These are phyloP conservation scores for Stropharia rugosoannulata DNA, from an alignment of 768 basidiomycete genomes.

Conservation along the genomic window DNA sequence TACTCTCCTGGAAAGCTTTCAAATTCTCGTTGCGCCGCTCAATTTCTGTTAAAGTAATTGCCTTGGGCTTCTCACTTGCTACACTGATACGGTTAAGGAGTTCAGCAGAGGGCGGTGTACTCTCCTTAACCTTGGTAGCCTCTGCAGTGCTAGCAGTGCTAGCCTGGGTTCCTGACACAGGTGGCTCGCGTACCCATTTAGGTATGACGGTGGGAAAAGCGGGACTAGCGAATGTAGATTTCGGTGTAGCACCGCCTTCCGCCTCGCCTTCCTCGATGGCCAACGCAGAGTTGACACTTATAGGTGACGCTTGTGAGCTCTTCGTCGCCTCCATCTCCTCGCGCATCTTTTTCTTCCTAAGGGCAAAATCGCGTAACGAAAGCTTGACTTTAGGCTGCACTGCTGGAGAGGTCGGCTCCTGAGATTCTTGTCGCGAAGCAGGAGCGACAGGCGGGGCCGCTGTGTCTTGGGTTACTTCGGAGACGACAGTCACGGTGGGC, in stretches of 20 bases:
- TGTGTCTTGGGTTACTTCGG: neutral
- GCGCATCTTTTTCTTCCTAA: conserved; percentile 52
- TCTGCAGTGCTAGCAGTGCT: neutral
- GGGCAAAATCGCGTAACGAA: conserved; percentile 55
- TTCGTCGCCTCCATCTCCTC: conserved; percentile 37
- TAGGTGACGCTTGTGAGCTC: conserved; percentile 15
- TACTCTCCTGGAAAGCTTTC: neutral
- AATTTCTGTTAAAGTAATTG: neutral
- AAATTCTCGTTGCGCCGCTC: neutral
- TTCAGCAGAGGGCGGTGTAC: neutral
- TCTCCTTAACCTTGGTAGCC: neutral
- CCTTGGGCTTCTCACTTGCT: neutral
- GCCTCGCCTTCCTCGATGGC: conserved; percentile 2
- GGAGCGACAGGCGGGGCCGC: neutral
- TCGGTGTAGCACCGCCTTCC: neutral
- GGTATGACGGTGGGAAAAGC: neutral
- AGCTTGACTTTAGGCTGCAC: conserved; percentile 47
- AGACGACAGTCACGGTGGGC: neutral
- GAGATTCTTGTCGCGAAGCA: neutral
- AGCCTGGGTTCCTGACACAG: neutral
- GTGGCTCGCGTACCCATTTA: neutral
- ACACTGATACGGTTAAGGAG: neutral
- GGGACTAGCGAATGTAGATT: neutral
- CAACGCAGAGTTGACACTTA: neutral
- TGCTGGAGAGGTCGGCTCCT: neutral